Base-by-base conservation (phyloP, 2,329 filamentous ascomycete genomes). In the Pseudogymnoascus sp. region DNA sequence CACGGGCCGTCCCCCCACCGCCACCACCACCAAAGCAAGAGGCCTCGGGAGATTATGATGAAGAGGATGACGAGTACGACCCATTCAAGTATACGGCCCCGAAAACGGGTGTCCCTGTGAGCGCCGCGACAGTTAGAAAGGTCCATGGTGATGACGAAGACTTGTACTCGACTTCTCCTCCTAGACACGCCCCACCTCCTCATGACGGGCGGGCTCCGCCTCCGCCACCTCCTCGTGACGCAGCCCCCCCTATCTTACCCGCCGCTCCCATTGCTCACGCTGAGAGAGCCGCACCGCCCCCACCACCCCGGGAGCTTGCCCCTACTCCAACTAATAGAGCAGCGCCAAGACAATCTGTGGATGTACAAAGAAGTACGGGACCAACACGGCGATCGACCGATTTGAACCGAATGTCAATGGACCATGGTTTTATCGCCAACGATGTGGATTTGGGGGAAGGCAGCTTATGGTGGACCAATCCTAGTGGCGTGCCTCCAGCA, bases 381-480 rank as follows among this genome's bases (percentile, higher is more conserved):
- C 77, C 75, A 62, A 72, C 77, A 25, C 82, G 86, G 62, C 77
- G 82, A 64, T 75, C 73, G 21, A 85, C 90, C 75, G 95, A 99
- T 68, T 79, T 89, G 63, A 76, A 83, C 40, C 85, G 93, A 56
- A 88, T 90, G 74, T 88, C 88, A 5, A 82, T 87, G 64, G 90
- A 93, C 67, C 86, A 88, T 49, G 90, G 91, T 1, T 96, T 87
- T 72, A 93, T 97, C 66, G 95, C 95, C 42, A 88, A 87, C 63
- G 93, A 97, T 65, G 77, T 97, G 63, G 93, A 97, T 70, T 80
- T 97, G 38, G 87, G 85, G 11, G 80, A 84, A 49, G 82, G 83
- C 60, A 89, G 86, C 16, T 84, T 88, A 60, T 99, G 95, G 95
- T 99, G 93, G 93, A 85, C 88, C 38, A 87, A 93, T 71, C 81